Evolutionary conservation across 140 eudicot species (phyloP).

Genomic region (Senecio squalidus): DNA sequence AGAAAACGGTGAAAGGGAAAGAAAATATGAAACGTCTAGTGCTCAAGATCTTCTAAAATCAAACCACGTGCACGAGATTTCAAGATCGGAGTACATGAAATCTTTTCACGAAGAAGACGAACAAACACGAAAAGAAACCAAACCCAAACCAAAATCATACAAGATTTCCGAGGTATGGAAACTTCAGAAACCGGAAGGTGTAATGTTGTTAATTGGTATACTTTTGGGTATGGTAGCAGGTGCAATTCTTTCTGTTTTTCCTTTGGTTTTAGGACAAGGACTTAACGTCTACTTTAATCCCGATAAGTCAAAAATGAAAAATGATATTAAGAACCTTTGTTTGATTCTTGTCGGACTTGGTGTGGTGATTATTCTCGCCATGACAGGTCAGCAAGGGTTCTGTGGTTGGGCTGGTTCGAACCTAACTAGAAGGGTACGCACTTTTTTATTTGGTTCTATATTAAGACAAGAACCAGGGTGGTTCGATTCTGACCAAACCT

Average conservation of each 20-base stretch:
- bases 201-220: conserved; percentile 45
- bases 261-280: conserved; percentile 64
- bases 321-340: conserved; percentile 49
- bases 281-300: conserved; percentile 49
- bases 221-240: conserved; percentile 69
- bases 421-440: conserved; percentile 61
- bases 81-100: conserved; percentile 42
- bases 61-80: conserved; percentile 40
- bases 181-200: conserved; percentile 61
- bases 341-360: conserved; percentile 64
- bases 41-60: conserved; percentile 39
- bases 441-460: conserved; percentile 43
- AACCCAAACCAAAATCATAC: conserved; percentile 29
- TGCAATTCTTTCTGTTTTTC: conserved; percentile 68
- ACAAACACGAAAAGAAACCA: conserved; percentile 21
- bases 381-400: conserved; percentile 86
- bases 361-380: conserved; percentile 48
- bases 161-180: conserved; percentile 52
- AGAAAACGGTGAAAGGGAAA: conserved; percentile 9
- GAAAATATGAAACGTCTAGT: conserved; percentile 20
- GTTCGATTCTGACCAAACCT: conserved; percentile 62
- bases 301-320: conserved; percentile 34
- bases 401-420: conserved; percentile 91
- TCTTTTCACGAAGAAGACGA: conserved; percentile 35
- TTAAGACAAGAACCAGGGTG: conserved; percentile 83